Evolutionary conservation across 2,329 filamentous ascomycete genomes (phyloP).

Genomic region (Pezicula neosporulosa): DNA sequence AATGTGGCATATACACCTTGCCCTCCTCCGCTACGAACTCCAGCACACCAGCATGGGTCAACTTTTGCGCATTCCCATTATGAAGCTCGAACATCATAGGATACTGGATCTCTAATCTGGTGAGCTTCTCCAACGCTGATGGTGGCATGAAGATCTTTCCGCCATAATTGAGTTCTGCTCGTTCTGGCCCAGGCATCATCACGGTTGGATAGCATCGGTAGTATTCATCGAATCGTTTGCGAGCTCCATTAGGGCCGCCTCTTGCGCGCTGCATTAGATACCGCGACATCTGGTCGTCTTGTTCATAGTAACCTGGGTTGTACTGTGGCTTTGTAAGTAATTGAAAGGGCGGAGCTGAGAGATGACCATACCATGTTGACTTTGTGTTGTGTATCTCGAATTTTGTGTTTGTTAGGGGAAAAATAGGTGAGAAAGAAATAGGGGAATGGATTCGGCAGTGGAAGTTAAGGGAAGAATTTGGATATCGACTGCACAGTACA

Average conservation of each 20-base stretch:
- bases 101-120: conserved; percentile 92
- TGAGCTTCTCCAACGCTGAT: conserved; percentile 94
- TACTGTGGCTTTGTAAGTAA: conserved; percentile 19
- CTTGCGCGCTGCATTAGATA: conserved; percentile 25
- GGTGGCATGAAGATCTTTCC: conserved; percentile 98
- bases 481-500: too few species aligned
- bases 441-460: too few species aligned
- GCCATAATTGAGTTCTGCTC: conserved; percentile 88
- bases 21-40: conserved; percentile 98
- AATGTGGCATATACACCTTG: conserved; percentile 91
- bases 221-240: conserved; percentile 93
- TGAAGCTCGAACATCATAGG: conserved; percentile 95
- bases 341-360: not conserved
- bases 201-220: conserved; percentile 94
- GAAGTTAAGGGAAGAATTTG: too few species aligned
- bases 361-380: conserved; percentile 16
- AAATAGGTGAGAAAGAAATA: not conserved
- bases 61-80: conserved; percentile 76
- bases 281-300: conserved; percentile 25
- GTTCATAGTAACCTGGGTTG: conserved; percentile 22
- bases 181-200: conserved; percentile 89
- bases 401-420: too few species aligned
- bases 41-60: conserved; percentile 90
- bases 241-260: conserved; percentile 26
- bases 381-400: not conserved